phyloP scores from a whole-genome alignment of 305 asterid species.

The Fraxinus albicans region DNA sequence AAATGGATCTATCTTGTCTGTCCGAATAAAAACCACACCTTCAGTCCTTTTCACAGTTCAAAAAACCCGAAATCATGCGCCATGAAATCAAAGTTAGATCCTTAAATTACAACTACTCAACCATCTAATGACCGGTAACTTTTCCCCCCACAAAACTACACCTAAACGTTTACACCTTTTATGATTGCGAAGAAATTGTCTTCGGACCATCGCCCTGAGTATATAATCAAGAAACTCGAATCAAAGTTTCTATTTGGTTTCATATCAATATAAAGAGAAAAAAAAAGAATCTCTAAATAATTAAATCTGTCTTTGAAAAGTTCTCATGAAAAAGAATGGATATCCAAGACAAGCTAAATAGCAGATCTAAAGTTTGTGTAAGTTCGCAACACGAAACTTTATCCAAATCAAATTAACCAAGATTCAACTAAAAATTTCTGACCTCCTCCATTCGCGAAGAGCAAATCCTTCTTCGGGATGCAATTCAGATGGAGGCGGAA shows the following conservation, averaged over 20 bases:
- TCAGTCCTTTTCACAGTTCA: neutral
- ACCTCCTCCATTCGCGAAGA: slow-evolving; percentile 77
- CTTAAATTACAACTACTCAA: neutral
- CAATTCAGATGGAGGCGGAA: slow-evolving; percentile 63
- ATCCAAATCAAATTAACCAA: neutral
- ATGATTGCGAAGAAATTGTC: neutral
- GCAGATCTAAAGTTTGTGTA: slow-evolving; percentile 22
- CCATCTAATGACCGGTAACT: neutral
- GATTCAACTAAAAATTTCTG: slow-evolving; percentile 14
- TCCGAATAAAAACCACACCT: neutral
- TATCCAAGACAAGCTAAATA: neutral
- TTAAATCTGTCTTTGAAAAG: neutral
- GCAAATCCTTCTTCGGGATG: slow-evolving; percentile 57
- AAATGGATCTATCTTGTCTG: neutral
- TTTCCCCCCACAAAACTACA: neutral
- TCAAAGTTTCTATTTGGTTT: slow-evolving; percentile 1
- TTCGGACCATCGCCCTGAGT: neutral
- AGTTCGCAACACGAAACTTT: neutral
- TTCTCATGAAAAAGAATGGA: neutral
- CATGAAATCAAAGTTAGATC: neutral
- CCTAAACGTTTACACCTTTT: neutral
- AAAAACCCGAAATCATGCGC: neutral
- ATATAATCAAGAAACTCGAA: slow-evolving; percentile 7
- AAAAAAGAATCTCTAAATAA: neutral
- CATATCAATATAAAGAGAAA: neutral